Evolutionary conservation across 148 eudicot genomes (phyloP).

Genomic region (Rhododendron simsii): DNA sequence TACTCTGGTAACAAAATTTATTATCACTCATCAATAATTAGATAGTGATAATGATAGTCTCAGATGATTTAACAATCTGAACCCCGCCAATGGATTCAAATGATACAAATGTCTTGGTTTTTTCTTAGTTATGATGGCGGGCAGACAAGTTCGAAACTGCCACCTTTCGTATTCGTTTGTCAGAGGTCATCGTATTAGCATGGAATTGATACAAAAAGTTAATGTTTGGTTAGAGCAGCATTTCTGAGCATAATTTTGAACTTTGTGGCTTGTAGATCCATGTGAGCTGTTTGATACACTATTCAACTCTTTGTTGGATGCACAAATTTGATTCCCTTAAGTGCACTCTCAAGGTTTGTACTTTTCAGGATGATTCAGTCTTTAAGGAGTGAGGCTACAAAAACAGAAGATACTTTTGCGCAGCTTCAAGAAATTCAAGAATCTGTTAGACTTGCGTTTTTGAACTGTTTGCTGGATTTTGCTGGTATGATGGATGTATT

Average conservation of each 20-base stretch:
- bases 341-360: conserved; percentile 6
- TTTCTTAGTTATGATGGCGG: background rate
- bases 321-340: background rate
- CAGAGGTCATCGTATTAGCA: too few species aligned
- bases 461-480: conserved; percentile 89
- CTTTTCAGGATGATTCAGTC: conserved; percentile 81
- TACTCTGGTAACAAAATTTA: background rate
- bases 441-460: conserved; percentile 80
- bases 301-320: background rate
- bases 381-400: conserved; percentile 64
- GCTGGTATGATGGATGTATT: conserved; percentile 53
- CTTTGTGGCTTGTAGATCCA: background rate
- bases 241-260: background rate
- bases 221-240: background rate
- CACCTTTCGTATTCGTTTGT: background rate
- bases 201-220: background rate
- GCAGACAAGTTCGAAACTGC: background rate
- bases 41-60: background rate
- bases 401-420: conserved; percentile 69
- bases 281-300: background rate
- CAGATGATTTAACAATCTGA: background rate
- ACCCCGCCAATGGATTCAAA: background rate
- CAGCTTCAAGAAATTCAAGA: conserved; percentile 95
- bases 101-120: background rate
- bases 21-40: background rate